A percentile compares a stretch with the other conserved stretches of the same genome.
Conservation (phyloP, 2,329 filamentous ascomycete species). For the Microsporum ferrugineum region DNA sequence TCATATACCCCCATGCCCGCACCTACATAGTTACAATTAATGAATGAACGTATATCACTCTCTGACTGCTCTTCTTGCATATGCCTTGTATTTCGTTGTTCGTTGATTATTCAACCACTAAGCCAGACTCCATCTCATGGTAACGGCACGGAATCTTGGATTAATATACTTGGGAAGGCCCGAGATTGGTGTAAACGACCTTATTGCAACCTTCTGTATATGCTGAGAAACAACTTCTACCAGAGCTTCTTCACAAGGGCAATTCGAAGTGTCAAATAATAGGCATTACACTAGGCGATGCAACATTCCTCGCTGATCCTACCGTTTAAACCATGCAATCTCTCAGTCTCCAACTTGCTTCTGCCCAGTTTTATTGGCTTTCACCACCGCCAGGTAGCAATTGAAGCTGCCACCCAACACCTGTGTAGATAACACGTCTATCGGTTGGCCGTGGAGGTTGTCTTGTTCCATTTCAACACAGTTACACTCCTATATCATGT, state of each 20-base stretch:
- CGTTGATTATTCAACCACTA: neutral
- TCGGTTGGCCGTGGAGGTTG: too few species aligned
- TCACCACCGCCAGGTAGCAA: neutral
- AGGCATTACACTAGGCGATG: too few species aligned
- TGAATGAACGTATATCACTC: neutral
- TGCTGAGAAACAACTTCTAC: too few species aligned
- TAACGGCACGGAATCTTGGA: too few species aligned
- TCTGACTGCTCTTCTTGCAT: neutral
- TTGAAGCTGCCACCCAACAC: neutral
- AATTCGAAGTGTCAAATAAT: too few species aligned
- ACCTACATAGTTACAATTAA: neutral
- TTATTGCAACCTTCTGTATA: too few species aligned
- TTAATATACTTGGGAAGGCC: too few species aligned
- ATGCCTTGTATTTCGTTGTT: neutral
- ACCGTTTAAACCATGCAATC: neutral
- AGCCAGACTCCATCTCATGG: neutral
- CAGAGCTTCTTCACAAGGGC: too few species aligned
- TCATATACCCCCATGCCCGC: neutral
- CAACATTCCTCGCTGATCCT: neutral
- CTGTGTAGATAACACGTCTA: neutral
- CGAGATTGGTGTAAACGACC: too few species aligned
- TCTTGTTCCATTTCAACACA: too few species aligned
- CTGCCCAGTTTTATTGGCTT: neutral
- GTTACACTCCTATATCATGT: too few species aligned
- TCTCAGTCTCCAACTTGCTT: neutral